A percentile compares a stretch with the other conserved stretches of the same genome.
Conservation (phyloP, 2,329 filamentous ascomycete species). For the Neofusicoccum ribis region DNA sequence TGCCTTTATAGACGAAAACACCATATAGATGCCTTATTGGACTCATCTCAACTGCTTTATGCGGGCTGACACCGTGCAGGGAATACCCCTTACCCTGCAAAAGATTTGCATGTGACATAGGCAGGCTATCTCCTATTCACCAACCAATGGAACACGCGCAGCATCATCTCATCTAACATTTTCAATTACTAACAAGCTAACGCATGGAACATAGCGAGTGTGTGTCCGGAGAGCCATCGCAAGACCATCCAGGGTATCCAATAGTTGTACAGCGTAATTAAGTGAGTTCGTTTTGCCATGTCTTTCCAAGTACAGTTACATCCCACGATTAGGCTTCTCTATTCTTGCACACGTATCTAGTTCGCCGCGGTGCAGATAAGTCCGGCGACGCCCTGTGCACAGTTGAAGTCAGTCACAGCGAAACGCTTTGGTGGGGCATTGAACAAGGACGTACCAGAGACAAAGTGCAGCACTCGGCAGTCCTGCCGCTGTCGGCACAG, state of each 20-base stretch:
- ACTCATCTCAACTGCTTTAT: no score
- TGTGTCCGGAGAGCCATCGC: not conserved
- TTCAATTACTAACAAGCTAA: not conserved
- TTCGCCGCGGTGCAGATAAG: not conserved
- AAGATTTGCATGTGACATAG: no score
- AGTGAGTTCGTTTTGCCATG: not conserved
- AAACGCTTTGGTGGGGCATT: not conserved
- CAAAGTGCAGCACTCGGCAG: conserved; percentile 16
- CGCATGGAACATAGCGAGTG: not conserved
- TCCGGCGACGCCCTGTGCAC: not conserved
- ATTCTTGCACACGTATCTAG: not conserved
- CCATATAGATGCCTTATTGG: no score
- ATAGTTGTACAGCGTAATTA: not conserved
- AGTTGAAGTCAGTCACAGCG: not conserved
- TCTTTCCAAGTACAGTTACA: not conserved
- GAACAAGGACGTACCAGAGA: conserved; percentile 2
- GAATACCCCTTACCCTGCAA: no score
- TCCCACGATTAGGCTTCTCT: not conserved
- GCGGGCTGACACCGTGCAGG: no score
- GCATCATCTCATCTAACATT: not conserved
- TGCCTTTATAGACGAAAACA: no score
- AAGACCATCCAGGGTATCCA: not conserved
- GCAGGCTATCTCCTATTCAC: no score
- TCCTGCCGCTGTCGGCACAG: conserved; percentile 5
- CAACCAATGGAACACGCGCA: not conserved